Evolutionary conservation across 495 filamentous ascomycete genomes (phyloP), one percentile per base, ranked within the genome.

Genomic region (Lasiosphaeria hispida): DNA sequence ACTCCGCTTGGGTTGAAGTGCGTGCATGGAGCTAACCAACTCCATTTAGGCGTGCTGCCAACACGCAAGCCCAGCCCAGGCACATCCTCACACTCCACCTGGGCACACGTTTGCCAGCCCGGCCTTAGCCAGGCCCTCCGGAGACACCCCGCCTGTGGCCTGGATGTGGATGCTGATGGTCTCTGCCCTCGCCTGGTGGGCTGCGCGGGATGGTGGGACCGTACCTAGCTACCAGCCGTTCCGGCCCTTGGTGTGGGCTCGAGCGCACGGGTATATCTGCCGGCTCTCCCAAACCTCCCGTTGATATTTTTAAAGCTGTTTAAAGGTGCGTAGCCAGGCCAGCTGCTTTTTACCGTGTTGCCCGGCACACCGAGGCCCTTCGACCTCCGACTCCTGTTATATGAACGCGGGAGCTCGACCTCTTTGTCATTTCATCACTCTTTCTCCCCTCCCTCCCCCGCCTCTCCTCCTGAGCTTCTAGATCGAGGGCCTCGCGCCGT

Each of bases 381-480:
- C 30, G 36, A 30, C 35, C 42, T 57, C 47, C n/a, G 36, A 53
- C 11, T 43, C 37, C 40, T 52, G 14, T 47, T 53, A 60, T 61
- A 55, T 64, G 63, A 64, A 58, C 55, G 54, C 50, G 61, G 57
- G 60, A 64, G 53, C 47, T 34, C 36, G 19, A 35, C 33, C 47
- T 14, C 38, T 23, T 42, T 23, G 33, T 54, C 19, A 23, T 42
- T 23, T 43, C 38, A 30, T 54, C 52, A 18, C 49, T 36, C 15
- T 10, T 15, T 50, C 36, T 48, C 34, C 48, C 51, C 54, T 58
- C 58, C 52, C 52, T 53, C 62, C 53, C 60, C 47, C 41, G 60
- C 59, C 55, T 50, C 45, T 42, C 48, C 43, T n/a, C 23, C 43
- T 33, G 55, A 45, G 33, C 59, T 41, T 48, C 38, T 53, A 42